phyloP scores from a whole-genome alignment of 306 rosid genomes.

The Vigna reflexopilosa region DNA sequence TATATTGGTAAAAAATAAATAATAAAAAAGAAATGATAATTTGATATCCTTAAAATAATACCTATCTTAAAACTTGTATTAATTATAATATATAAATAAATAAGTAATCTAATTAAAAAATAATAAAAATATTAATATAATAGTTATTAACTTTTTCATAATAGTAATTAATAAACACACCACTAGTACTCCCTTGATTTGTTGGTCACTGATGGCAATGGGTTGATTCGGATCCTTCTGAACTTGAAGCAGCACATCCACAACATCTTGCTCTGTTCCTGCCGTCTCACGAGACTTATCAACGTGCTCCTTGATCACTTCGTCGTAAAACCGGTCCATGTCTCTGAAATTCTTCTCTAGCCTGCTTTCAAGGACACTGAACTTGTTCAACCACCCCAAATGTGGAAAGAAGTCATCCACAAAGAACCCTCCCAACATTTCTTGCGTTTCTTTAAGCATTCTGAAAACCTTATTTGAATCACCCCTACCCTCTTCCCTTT shows the following conservation, averaged over 20 bases:
- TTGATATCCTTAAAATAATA: too few relatives aligned
- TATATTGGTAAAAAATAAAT: too few relatives aligned
- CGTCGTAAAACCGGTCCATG: slow-evolving; percentile 50
- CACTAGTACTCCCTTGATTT: slow-evolving; percentile 49
- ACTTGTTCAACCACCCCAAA: slow-evolving; percentile 48
- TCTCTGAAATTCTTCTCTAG: slow-evolving; percentile 43
- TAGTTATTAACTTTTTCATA: too few relatives aligned
- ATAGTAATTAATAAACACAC: background rate
- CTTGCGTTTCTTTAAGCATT: slow-evolving; percentile 8
- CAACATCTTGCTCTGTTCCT: slow-evolving; percentile 46
- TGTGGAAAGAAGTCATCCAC: slow-evolving; percentile 48
- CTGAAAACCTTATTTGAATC: slow-evolving; percentile 24
- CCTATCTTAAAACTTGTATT: too few relatives aligned
- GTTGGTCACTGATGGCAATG: slow-evolving; percentile 13
- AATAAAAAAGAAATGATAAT: too few relatives aligned
- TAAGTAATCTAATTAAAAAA: too few relatives aligned
- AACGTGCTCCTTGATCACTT: slow-evolving; percentile 53
- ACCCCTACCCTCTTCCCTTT: background rate
- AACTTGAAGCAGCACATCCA: slow-evolving; percentile 52
- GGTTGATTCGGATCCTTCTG: slow-evolving; percentile 50
- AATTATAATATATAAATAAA: too few relatives aligned
- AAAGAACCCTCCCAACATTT: slow-evolving; percentile 47
- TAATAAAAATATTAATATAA: too few relatives aligned
- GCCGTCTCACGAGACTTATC: slow-evolving; percentile 2
- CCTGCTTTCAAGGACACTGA: slow-evolving; percentile 47